Evolutionary conservation across 2,329 filamentous ascomycete genomes (phyloP), one percentile per base, ranked within the genome.

Genomic region (Sordariomycetes sp.): DNA sequence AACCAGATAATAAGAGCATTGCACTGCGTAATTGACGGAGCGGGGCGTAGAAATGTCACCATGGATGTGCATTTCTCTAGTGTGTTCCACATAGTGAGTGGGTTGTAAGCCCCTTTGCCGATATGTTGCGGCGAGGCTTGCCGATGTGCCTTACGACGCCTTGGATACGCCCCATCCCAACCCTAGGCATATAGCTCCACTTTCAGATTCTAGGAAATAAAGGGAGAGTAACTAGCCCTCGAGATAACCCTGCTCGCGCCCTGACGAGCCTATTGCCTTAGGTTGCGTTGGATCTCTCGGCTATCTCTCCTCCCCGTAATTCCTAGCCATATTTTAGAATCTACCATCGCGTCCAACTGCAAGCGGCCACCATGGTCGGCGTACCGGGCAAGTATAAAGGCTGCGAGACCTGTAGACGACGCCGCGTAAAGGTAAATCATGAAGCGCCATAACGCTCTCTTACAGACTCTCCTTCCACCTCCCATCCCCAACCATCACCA

Each of bases 341-440:
- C 3, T 8, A 32, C 28, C 28, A 8, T n/a, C 3, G 28, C 28
- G 8, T 8, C 28, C 28, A n/a, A 17, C 7, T 17, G 13, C 17
- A 45, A 5, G n/a, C n/a, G 2, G 45, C 20, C 45, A 50, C 12
- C 17, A 82, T 83, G 80, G 80, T 83, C 61, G 81, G 81, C 56
- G 80, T 84, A 59, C 75, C 80, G 42, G 81, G 81, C 55, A 84
- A 83, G 67, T 84, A 79, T 66, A 83, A 83, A 67, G 81, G 80
- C 42, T 84, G 81, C 68, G 80, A 82, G 67, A 84, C 81, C 28
- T 84, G 81, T 65, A 72, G 81, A 54, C 70, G 73, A 32, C 71
- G 81, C 55, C 74, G 82, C 66, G 81, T 84, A 60, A 82, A 81
- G 65, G 81, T 81, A 69, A 61, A 32, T 39, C 53, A 22, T 8